These are phyloP conservation scores for Rossbeevera mucosa DNA, from an alignment of 768 basidiomycete species.

Conservation along the genomic window DNA sequence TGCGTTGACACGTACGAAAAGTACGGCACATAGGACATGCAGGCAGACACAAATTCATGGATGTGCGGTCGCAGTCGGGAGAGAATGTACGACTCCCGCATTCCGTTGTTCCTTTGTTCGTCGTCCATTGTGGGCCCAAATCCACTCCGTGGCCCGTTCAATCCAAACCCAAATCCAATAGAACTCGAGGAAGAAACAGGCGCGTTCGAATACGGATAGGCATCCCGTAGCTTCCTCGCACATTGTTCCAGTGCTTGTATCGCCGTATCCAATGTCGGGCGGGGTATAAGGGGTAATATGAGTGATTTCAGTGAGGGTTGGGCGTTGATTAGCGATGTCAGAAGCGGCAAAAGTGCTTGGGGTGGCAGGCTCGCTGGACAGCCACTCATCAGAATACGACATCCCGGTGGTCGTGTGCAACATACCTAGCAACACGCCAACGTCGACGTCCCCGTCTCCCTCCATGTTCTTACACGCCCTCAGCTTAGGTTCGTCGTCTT, in stretches of 20 bases:
- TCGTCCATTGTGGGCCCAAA: conserved; percentile 33
- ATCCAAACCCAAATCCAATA: conserved; percentile 30
- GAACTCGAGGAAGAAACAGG: conserved; percentile 33
- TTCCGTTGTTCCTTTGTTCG: conserved; percentile 35
- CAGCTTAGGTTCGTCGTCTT: conserved; percentile 30
- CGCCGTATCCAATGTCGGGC: conserved; percentile 76
- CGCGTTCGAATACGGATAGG: conserved; percentile 73
- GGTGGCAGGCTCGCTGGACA: conserved; percentile 70
- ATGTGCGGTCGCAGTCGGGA: conserved; percentile 73
- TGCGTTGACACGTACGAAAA: conserved; percentile 56
- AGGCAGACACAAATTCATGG: conserved; percentile 70
- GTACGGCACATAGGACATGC: conserved; percentile 79
- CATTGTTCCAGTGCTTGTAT: conserved; percentile 63
- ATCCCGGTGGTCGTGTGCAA: neutral
- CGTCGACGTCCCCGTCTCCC: conserved; percentile 50
- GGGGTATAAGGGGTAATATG: conserved; percentile 74
- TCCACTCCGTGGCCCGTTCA: conserved; percentile 16
- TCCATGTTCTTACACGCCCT: conserved; percentile 47
- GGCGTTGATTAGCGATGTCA: conserved; percentile 60
- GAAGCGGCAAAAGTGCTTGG: conserved; percentile 68
- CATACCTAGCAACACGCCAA: conserved; percentile 74
- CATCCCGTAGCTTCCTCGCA: conserved; percentile 70
- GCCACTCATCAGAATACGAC: conserved; percentile 7
- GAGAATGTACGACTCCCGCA: conserved; percentile 78
- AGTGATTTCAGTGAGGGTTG: conserved; percentile 70